Percentiles rank a stretch among this genome's conserved stretches.
Conservation (phyloP, 805 yeast genomes). For the Starmerella khaoyaiensis region DNA sequence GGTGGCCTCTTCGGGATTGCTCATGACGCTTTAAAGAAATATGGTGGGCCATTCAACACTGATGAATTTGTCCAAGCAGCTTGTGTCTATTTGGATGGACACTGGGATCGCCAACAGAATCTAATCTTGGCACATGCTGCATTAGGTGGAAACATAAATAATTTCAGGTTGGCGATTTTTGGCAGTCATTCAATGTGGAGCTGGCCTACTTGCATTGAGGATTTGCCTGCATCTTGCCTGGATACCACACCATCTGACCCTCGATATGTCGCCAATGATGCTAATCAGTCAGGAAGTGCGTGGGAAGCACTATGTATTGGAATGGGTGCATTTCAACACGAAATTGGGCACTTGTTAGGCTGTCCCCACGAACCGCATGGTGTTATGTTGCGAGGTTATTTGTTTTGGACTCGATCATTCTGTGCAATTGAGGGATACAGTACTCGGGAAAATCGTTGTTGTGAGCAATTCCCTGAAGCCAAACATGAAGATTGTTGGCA, state of each 20-base stretch:
- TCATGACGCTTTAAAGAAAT: constrained; percentile 47
- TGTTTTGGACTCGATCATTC: constrained; percentile 68
- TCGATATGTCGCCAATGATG: constrained; percentile 78
- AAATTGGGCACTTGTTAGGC: constrained; percentile 81
- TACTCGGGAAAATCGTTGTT: constrained; percentile 28
- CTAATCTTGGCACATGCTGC: constrained; percentile 83
- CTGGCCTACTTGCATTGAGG: constrained; percentile 80
- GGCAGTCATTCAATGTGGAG: constrained; percentile 87
- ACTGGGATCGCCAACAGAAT: constrained; percentile 52
- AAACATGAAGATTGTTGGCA: constrained; percentile 79
- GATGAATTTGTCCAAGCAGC: constrained; percentile 60
- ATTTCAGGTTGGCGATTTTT: constrained; percentile 70
- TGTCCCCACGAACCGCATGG: constrained; percentile 88
- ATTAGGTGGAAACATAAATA: constrained; percentile 70
- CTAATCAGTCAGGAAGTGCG: constrained; percentile 65
- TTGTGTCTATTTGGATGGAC: constrained; percentile 69
- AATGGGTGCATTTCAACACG: constrained; percentile 90
- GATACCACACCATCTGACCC: constrained; percentile 57
- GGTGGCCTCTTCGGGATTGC: constrained; percentile 76
- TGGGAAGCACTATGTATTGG: constrained; percentile 87
- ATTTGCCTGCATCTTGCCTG: constrained; percentile 50
- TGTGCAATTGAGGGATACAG: constrained; percentile 52
- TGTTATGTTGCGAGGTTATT: constrained; percentile 79
- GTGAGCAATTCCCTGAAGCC: constrained; percentile 31
- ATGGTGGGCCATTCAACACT: constrained; percentile 42